Conservation (phyloP, 106 monocot species). For the Dioscorea zingiberensis region DNA sequence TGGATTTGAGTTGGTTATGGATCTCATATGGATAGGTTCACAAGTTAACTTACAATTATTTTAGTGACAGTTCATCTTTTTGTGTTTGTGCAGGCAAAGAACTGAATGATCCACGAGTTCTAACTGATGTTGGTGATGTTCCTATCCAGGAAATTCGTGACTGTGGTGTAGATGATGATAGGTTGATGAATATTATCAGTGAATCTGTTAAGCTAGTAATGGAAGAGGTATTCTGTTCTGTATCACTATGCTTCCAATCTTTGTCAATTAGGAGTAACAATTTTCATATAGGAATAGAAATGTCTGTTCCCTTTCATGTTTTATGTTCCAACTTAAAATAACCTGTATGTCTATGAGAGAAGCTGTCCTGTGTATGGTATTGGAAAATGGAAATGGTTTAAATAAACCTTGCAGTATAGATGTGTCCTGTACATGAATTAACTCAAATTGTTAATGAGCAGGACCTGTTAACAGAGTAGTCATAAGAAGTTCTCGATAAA, state of each 20-base stretch:
- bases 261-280: not conserved
- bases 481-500: too few species aligned
- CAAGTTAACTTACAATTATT: too few species aligned
- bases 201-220: slow-evolving; percentile 94
- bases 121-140: slow-evolving; percentile 97
- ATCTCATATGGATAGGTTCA: too few species aligned
- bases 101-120: slow-evolving; percentile 87
- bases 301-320: not conserved
- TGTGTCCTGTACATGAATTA: too few species aligned
- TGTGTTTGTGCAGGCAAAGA: slow-evolving; percentile 65
- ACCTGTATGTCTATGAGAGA: too few species aligned
- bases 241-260: not conserved
- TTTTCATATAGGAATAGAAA: not conserved
- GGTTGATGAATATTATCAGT: slow-evolving; percentile 78
- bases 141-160: slow-evolving; percentile 95
- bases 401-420: too few species aligned
- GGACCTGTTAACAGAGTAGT: too few species aligned
- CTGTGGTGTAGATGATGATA: slow-evolving; percentile 86
- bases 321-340: too few species aligned
- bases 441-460: too few species aligned
- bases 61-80: not conserved
- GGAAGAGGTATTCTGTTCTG: slow-evolving; percentile 70
- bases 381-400: too few species aligned
- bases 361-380: too few species aligned
- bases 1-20: not conserved